phyloP scores from a whole-genome alignment of 2,329 filamentous ascomycete genomes.

The Fusarium neocosmosporiellum region DNA sequence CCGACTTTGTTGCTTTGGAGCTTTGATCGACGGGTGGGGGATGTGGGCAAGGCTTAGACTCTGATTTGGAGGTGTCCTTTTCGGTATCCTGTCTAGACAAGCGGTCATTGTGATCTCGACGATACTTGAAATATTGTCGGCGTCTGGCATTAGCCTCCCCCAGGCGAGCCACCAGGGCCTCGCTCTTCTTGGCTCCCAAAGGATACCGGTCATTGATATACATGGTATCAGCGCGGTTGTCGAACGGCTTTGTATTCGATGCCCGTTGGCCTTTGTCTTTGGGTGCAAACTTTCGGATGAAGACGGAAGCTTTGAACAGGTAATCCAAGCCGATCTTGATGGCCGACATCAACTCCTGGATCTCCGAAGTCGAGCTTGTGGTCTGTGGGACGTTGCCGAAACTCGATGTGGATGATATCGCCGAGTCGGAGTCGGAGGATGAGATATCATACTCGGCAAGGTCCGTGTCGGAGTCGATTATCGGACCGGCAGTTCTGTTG shows the following conservation, averaged over 20 bases:
- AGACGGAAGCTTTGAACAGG: not conserved
- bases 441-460: not conserved
- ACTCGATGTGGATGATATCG: not conserved
- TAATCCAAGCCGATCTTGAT: not conserved
- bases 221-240: not conserved
- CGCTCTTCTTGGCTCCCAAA: not conserved
- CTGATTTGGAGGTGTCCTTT: not conserved
- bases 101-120: not conserved
- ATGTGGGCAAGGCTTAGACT: not conserved
- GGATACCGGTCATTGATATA: not conserved
- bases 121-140: not conserved
- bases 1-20: not conserved
- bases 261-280: not conserved
- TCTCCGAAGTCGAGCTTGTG: not conserved
- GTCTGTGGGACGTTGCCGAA: not conserved
- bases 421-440: not conserved
- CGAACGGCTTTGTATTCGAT: not conserved
- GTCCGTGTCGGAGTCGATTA: not conserved
- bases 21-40: not conserved
- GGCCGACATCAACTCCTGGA: not conserved
- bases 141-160: not conserved
- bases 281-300: not conserved
- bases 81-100: not conserved
- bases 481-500: not conserved
- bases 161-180: not conserved